These are phyloP conservation scores for Hebeloma cylindrosporum DNA, from an alignment of 768 basidiomycete species.

Conservation along the genomic window DNA sequence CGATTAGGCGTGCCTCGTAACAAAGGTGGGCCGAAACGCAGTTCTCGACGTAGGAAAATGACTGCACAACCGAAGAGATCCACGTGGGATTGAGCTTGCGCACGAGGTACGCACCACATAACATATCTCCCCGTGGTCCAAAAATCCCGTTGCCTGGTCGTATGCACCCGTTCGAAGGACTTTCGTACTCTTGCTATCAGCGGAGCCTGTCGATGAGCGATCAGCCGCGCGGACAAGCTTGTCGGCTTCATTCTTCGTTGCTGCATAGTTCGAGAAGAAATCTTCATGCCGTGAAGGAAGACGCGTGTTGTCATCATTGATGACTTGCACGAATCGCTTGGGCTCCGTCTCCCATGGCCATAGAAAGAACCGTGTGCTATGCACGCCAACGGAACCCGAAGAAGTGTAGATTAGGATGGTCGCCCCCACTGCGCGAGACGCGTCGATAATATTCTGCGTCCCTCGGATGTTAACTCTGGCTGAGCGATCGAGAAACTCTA, in stretches of 20 bases:
- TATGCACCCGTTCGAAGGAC: conserved; percentile 71
- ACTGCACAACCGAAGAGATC: conserved; percentile 56
- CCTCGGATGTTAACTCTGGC: conserved; percentile 64
- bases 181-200: conserved; percentile 37
- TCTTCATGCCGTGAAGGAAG: conserved; percentile 55
- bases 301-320: conserved; percentile 57
- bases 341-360: conserved; percentile 77
- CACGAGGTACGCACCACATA: conserved; percentile 62
- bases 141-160: conserved; percentile 80
- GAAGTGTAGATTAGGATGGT: conserved; percentile 68
- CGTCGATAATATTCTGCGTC: conserved; percentile 64
- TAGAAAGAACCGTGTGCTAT: conserved; percentile 58
- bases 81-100: conserved; percentile 63
- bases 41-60: conserved; percentile 76
- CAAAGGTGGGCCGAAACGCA: conserved; percentile 68
- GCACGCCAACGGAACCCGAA: conserved; percentile 64
- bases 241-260: conserved; percentile 63
- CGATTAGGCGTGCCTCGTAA: conserved; percentile 72
- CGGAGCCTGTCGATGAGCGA: conserved; percentile 26
- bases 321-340: conserved; percentile 55
- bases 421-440: conserved; percentile 55
- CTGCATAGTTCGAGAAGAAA: conserved; percentile 80
- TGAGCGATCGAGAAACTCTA: conserved; percentile 51
- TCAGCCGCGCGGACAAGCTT: conserved; percentile 39
- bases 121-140: conserved; percentile 72